Percentiles rank a stretch among this genome's conserved stretches.
Evolutionary conservation across 2,329 filamentous ascomycete species (phyloP).

Genomic region (Colletotrichum melonis): DNA sequence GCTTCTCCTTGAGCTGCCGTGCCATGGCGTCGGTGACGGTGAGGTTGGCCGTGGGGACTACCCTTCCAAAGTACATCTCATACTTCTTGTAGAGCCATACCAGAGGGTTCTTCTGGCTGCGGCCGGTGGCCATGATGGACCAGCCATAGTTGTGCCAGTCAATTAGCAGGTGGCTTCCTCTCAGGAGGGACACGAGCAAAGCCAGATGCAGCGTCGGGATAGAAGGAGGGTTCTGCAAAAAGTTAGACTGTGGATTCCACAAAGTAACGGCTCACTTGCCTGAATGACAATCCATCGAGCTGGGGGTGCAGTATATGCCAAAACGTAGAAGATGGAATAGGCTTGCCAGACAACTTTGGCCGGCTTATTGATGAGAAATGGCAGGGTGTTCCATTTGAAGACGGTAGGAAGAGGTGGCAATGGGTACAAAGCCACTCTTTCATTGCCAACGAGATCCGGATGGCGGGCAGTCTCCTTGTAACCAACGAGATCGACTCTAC

Average conservation of each 20-base stretch:
- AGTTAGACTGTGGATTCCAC: background rate
- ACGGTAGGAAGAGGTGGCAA: conserved; percentile 75
- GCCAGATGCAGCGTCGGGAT: conserved; percentile 90
- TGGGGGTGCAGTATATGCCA: conserved; percentile 81
- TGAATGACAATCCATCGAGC: conserved; percentile 88
- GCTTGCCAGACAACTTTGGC: conserved; percentile 90
- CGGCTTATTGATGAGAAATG: conserved; percentile 83
- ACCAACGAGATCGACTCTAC: conserved; percentile 85
- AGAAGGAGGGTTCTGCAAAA: conserved; percentile 84
- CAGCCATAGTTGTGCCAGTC: conserved; percentile 99
- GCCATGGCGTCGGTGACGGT: conserved; percentile 93
- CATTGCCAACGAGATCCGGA: conserved; percentile 77
- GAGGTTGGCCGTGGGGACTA: conserved; percentile 78
- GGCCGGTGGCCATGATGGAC: conserved; percentile 81
- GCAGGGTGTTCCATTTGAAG: conserved; percentile 75
- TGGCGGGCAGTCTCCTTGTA: conserved; percentile 89
- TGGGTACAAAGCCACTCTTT: conserved; percentile 77
- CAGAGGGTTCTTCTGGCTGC: conserved; percentile 73
- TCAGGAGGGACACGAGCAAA: conserved; percentile 76
- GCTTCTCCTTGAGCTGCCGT: conserved; percentile 70
- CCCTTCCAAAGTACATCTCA: conserved; percentile 77
- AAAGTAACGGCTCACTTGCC: conserved; percentile 51
- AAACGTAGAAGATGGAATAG: conserved; percentile 74
- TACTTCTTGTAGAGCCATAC: conserved; percentile 82
- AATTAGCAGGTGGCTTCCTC: conserved; percentile 85